A percentile compares a stretch with the other conserved stretches of the same genome.
Evolutionary conservation across 1,284 basidiomycete species (phyloP).

Genomic region (Cryptococcus depauperatus): DNA sequence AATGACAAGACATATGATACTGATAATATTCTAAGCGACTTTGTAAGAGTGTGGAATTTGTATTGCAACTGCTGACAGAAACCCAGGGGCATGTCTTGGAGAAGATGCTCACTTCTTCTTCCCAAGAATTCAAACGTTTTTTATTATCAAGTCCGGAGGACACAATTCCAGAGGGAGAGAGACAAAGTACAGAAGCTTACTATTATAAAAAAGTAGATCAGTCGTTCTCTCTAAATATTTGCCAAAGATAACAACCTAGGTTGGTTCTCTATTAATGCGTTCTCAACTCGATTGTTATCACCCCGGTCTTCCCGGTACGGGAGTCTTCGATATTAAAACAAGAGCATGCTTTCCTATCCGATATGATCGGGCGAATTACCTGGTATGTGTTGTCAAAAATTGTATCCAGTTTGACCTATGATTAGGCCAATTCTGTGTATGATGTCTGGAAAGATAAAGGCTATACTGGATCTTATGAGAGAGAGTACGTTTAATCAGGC

Average conservation of each 20-base stretch:
- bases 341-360: conserved; percentile 78
- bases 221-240: conserved; percentile 21
- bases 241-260: conserved; percentile 48
- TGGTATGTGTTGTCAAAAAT: conserved; percentile 48
- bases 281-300: conserved; percentile 91
- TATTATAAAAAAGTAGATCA: conserved; percentile 75
- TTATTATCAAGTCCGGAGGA: conserved; percentile 49
- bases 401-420: not conserved
- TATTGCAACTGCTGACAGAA: conserved; percentile 4
- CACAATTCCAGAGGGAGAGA: conserved; percentile 41
- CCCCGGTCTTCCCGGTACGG: conserved; percentile 69
- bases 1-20: conserved; percentile 53
- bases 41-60: conserved; percentile 49
- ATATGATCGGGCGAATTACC: conserved; percentile 75
- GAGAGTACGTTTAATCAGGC: conserved; percentile 52
- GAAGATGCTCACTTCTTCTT: conserved; percentile 69
- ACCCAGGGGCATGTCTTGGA: conserved; percentile 76
- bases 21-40: conserved; percentile 69
- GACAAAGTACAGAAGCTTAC: conserved; percentile 58
- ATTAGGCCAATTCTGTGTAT: conserved; percentile 57
- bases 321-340: conserved; percentile 95
- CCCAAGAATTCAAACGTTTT: conserved; percentile 59
- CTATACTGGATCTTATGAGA: conserved; percentile 65
- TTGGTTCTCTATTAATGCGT: conserved; percentile 74
- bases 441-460: conserved; percentile 60